phyloP scores from a whole-genome alignment of 2,329 filamentous ascomycete genomes.

The Penicillium frequentans region DNA sequence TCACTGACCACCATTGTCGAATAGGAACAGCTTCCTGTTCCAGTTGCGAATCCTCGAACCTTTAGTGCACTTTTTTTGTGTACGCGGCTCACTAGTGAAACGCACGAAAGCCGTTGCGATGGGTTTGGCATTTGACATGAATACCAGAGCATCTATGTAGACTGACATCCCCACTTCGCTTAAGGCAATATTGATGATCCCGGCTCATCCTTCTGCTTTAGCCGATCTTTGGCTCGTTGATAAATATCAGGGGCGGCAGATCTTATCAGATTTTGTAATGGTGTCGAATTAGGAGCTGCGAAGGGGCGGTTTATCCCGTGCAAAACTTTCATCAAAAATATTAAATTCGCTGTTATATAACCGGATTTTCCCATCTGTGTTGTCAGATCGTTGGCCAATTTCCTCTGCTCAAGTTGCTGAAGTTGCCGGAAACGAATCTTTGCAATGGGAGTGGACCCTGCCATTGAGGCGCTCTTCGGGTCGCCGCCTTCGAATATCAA shows the following conservation, averaged over 20 bases:
- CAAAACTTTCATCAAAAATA: background rate
- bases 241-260: background rate
- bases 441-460: slow-evolving; percentile 9
- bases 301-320: no score
- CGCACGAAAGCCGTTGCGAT: background rate
- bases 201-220: background rate
- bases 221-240: background rate
- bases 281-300: no score
- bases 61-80: no score
- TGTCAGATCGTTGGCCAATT: no score
- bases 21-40: background rate
- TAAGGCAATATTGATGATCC: background rate
- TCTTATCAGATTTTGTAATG: background rate
- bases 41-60: background rate
- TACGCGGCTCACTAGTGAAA: background rate
- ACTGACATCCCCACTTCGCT: background rate
- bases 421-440: background rate
- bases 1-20: no score
- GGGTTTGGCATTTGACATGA: background rate
- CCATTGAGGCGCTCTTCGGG: slow-evolving; percentile 15
- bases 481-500: slow-evolving; percentile 9
- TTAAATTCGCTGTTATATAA: background rate
- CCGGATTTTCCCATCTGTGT: background rate
- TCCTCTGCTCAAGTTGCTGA: no score
- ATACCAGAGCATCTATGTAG: background rate